Percentiles rank a stretch among this genome's conserved stretches.
Evolutionary conservation across 257 asterid species (phyloP).

Genomic region (Eucommia ulmoides): DNA sequence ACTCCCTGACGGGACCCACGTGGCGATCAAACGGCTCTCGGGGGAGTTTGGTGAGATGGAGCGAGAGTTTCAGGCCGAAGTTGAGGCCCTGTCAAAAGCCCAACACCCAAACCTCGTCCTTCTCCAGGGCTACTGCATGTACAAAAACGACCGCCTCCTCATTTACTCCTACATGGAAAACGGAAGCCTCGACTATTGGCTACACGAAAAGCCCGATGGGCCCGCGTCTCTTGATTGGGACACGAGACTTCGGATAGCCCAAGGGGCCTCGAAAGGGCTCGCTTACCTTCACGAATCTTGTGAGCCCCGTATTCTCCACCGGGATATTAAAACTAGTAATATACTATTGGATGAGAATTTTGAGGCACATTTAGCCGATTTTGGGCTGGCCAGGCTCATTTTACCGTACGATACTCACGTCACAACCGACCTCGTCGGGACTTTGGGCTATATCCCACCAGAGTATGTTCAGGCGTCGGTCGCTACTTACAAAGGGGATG

Average conservation of each 20-base stretch:
- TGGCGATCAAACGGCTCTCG: conserved; percentile 69
- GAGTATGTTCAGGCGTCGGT: conserved; percentile 74
- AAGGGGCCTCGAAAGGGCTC: conserved; percentile 66
- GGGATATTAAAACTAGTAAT: conserved; percentile 79
- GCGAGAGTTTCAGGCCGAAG: conserved; percentile 72
- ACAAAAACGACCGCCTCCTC: conserved; percentile 51
- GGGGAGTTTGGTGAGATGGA: conserved; percentile 66
- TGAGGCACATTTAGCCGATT: conserved; percentile 75
- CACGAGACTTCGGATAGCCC: conserved; percentile 45
- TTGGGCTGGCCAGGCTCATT: conserved; percentile 78
- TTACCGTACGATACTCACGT: conserved; percentile 73
- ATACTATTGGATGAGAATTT: conserved; percentile 52
- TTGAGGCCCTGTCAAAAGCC: conserved; percentile 66
- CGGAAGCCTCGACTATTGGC: conserved; percentile 81
- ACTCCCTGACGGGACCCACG: conserved; percentile 49
- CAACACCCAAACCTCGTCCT: conserved; percentile 67
- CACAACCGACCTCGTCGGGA: conserved; percentile 74
- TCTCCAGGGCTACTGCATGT: conserved; percentile 66
- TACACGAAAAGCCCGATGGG: conserved; percentile 58
- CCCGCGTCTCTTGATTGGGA: conserved; percentile 57
- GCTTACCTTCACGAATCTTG: conserved; percentile 67
- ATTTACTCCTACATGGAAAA: conserved; percentile 82
- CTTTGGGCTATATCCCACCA: conserved; percentile 90
- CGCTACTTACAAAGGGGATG: conserved; percentile 74
- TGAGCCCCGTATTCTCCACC: conserved; percentile 66